These are phyloP conservation scores for Colletotrichum sp. DNA, from an alignment of 2,329 filamentous ascomycete species.

Conservation along the genomic window DNA sequence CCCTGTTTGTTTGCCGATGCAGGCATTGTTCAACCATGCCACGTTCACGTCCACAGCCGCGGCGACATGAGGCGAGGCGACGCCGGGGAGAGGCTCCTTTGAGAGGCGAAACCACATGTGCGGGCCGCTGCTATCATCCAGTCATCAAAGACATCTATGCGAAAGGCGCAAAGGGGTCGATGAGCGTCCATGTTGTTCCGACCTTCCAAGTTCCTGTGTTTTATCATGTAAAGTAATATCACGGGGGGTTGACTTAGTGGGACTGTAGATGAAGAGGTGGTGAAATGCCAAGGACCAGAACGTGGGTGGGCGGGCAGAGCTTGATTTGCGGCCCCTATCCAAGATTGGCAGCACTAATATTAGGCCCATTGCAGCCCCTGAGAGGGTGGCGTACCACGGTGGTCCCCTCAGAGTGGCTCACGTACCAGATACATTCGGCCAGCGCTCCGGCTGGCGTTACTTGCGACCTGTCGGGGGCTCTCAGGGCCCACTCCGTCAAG, in stretches of 20 bases:
- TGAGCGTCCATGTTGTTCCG: no score
- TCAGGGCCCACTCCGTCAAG: not conserved
- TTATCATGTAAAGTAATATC: no score
- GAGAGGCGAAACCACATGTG: not conserved
- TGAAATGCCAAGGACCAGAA: slow-evolving; percentile 19
- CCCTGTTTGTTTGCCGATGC: not conserved
- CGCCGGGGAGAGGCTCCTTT: not conserved
- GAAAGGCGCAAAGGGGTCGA: not conserved
- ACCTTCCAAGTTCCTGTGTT: no score
- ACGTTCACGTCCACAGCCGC: not conserved
- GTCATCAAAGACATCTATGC: not conserved
- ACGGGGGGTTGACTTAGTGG: no score
- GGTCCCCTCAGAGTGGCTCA: not conserved
- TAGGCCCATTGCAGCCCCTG: slow-evolving; percentile 22
- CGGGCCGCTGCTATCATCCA: not conserved
- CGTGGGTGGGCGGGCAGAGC: slow-evolving; percentile 16
- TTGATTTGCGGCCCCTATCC: slow-evolving; percentile 20
- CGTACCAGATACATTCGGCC: slow-evolving; percentile 7
- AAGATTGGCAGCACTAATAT: slow-evolving; percentile 21
- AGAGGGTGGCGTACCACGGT: slow-evolving; percentile 13
- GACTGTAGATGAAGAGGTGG: not conserved
- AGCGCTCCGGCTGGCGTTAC: not conserved
- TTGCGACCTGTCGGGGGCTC: not conserved
- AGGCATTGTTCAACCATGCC: not conserved
- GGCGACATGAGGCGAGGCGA: not conserved